Base-by-base conservation (phyloP, 139 green algal species). In the Dunaliella primolecta region DNA sequence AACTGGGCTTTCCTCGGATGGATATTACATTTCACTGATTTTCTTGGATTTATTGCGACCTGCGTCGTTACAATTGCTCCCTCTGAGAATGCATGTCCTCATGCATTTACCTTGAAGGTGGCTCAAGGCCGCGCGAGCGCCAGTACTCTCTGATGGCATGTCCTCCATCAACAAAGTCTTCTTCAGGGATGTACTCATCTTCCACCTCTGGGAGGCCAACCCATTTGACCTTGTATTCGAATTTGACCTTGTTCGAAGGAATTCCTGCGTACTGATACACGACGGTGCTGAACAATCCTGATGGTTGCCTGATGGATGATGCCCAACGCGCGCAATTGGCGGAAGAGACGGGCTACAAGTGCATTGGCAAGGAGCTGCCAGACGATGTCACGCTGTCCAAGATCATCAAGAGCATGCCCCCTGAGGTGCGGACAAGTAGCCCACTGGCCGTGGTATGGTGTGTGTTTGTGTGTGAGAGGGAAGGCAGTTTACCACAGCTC, bases 291-390 rank as follows among this genome's bases (percentile, higher is more conserved):
- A n/a, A n/a, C n/a, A n/a, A n/a, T n/a, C n/a, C n/a, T n/a, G n/a
- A n/a, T n/a, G n/a, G n/a, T n/a, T n/a, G n/a, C n/a, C n/a, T n/a
- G 36, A 77, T 93, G 46, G 83, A 79, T 1, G 84, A 90, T 78
- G 87, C 84, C 27, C 82, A 93, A 72, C 86, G 90, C 29, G 31
- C 35, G 0, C 24, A 85, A 3, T 37, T 92, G 0, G 88, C 88
- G 1, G 55, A 90, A 24, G 81, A 97, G 81, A 86, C 94, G 84
- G 95, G 96, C 32, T 98, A 96, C 91, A 81, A 87, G 30, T 88
- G 75, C 21, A 97, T 98, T 82, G 96, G 94, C 30, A 90, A 92
- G 72, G 93, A 97, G 81, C 86, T 99, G 72, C 96, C 96, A 11
- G 89, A 96, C 27, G 80, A 81, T 27, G 92, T 98, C 11, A 94